Evolutionary conservation across 1,284 basidiomycete species (phyloP).

Genomic region (Cutaneotrichosporon mucoides): DNA sequence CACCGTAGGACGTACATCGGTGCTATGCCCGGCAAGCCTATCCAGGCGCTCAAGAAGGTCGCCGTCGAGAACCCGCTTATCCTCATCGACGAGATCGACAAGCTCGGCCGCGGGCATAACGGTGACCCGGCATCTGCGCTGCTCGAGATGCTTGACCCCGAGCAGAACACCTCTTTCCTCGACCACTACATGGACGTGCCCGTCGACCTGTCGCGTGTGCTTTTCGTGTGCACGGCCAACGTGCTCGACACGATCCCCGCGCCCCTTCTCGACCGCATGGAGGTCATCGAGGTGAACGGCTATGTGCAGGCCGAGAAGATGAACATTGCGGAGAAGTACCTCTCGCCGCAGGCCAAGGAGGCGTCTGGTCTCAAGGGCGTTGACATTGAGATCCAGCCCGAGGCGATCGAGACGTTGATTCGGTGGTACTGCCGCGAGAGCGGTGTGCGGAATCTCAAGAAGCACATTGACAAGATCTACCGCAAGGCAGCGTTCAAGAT

Average conservation of each 20-base stretch:
- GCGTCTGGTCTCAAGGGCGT: conserved; percentile 78
- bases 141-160: conserved; percentile 95
- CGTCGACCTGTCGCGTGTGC: conserved; percentile 88
- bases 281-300: conserved; percentile 92
- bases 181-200: conserved; percentile 99
- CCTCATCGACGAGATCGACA: conserved; percentile 97
- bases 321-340: conserved; percentile 84
- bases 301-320: conserved; percentile 97
- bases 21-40: conserved; percentile 94
- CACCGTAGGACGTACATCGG: conserved; percentile 95
- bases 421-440: conserved; percentile 97
- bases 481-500: conserved; percentile 93
- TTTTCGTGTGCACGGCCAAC: conserved; percentile 98
- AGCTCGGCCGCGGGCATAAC: conserved; percentile 84
- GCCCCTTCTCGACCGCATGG: conserved; percentile 93
- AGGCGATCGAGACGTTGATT: conserved; percentile 83
- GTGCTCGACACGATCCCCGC: conserved; percentile 94
- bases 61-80: conserved; percentile 96
- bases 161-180: conserved; percentile 92
- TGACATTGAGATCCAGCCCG: conserved; percentile 71
- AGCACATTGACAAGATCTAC: conserved; percentile 97
- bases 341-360: conserved; percentile 92
- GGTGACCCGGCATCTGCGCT: conserved; percentile 93
- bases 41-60: conserved; percentile 94
- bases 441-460: conserved; percentile 90